Conservation (phyloP, 139 green algal species). For the Desmodesmus armatus region DNA sequence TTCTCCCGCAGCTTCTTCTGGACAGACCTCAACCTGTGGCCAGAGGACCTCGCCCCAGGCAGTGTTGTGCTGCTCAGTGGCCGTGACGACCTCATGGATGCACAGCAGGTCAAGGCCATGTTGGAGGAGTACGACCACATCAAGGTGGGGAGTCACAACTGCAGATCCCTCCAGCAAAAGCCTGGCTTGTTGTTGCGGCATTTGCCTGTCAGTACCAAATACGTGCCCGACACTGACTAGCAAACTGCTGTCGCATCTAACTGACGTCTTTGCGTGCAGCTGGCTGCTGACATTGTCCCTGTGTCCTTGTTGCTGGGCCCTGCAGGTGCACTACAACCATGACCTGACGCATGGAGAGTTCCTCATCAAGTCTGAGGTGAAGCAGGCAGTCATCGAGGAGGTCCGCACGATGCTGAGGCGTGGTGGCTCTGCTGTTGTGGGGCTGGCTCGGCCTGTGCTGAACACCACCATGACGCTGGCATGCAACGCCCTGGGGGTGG, state of each 20-base stretch:
- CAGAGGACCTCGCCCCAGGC: conserved; percentile 40
- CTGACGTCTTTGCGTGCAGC: too few species aligned
- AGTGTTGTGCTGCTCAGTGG: conserved; percentile 46
- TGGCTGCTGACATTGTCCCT: not conserved
- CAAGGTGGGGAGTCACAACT: conserved; percentile 32
- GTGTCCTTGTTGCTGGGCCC: not conserved
- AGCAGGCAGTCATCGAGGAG: conserved; percentile 37
- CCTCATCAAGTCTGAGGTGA: conserved; percentile 42
- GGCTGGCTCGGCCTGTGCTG: conserved; percentile 30
- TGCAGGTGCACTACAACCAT: conserved; percentile 44
- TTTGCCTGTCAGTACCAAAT: not conserved
- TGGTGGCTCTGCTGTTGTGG: conserved; percentile 20
- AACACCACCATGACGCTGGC: conserved; percentile 36
- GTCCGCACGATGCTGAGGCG: conserved; percentile 39
- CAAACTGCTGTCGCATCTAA: too few species aligned
- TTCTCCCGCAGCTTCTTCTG: conserved; percentile 48
- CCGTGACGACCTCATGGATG: conserved; percentile 46
- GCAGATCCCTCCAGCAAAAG: too few species aligned
- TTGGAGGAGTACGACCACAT: conserved; percentile 21
- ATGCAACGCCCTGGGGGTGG: conserved; percentile 15
- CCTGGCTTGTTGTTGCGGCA: not conserved
- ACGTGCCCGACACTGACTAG: too few species aligned
- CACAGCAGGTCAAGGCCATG: conserved; percentile 35
- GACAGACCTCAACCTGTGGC: conserved; percentile 49
- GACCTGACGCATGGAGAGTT: conserved; percentile 45